phyloP scores from a whole-genome alignment of 257 asterid species.

The Nicotiana benthamiana region DNA sequence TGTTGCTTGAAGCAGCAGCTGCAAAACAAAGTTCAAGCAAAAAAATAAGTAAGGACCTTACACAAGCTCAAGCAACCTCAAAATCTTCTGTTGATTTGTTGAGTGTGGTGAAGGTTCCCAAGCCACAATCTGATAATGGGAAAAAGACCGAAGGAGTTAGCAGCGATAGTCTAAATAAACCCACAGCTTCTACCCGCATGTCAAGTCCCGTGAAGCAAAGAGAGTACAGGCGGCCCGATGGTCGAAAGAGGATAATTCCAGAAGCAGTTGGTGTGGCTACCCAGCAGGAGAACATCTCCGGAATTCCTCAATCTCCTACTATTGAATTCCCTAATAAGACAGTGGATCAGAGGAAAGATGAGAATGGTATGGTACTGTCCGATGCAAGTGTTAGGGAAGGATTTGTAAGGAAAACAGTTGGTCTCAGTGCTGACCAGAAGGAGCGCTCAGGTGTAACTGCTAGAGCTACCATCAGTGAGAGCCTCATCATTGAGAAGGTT shows the following conservation, averaged over 20 bases:
- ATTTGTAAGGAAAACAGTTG: conserved; percentile 32
- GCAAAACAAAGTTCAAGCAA: conserved; percentile 47
- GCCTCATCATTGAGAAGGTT: conserved; percentile 81
- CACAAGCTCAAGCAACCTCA: conserved; percentile 34
- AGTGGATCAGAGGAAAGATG: conserved; percentile 32
- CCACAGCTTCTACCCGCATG: conserved; percentile 34
- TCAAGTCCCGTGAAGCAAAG: conserved; percentile 91
- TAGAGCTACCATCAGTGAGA: conserved; percentile 70
- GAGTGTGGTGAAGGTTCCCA: conserved; percentile 25
- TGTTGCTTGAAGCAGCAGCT: conserved; percentile 83
- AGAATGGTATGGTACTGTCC: conserved; percentile 29
- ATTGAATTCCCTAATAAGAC: conserved; percentile 40
- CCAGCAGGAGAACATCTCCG: conserved; percentile 42
- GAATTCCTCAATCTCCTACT: conserved; percentile 35
- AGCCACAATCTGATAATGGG: conserved; percentile 35
- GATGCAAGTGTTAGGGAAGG: conserved; percentile 41
- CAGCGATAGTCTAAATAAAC: conserved; percentile 43
- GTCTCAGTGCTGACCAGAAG: conserved; percentile 42
- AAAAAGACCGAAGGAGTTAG: conserved; percentile 42
- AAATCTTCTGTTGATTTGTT: conserved; percentile 39
- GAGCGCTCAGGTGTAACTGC: conserved; percentile 66
- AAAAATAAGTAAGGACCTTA: conserved; percentile 26
- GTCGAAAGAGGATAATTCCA: conserved; percentile 97
- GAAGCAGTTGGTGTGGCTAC: conserved; percentile 86
- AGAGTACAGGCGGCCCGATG: conserved; percentile 92